These are phyloP conservation scores for Cordia subcordata DNA, from an alignment of 257 asterid genomes.

Conservation along the genomic window DNA sequence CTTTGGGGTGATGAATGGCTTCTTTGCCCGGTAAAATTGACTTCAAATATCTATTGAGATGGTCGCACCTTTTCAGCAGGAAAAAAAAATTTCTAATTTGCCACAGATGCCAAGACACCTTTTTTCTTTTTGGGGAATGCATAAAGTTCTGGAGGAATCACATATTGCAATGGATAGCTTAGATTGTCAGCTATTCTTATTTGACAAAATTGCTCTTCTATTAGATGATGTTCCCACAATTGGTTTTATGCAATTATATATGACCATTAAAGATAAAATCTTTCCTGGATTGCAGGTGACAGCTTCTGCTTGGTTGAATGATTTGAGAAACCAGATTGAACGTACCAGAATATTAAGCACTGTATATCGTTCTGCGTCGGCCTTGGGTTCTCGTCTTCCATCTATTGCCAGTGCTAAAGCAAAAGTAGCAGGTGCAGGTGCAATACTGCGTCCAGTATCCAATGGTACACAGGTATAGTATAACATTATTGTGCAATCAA, in stretches of 20 bases:
- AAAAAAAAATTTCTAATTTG: too few relatives aligned
- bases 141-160: too few relatives aligned
- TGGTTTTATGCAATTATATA: not conserved
- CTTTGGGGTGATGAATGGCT: too few relatives aligned
- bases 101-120: too few relatives aligned
- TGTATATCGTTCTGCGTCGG: slow-evolving; percentile 95
- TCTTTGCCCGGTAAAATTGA: too few relatives aligned
- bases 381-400: slow-evolving; percentile 96
- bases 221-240: too few relatives aligned
- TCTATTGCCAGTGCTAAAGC: slow-evolving; percentile 92
- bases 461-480: slow-evolving; percentile 73
- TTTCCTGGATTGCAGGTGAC: slow-evolving; percentile 56
- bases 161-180: too few relatives aligned
- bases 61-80: too few relatives aligned
- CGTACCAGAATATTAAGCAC: slow-evolving; percentile 91
- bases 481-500: slow-evolving; percentile 1
- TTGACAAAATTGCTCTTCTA: too few relatives aligned
- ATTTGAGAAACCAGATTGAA: slow-evolving; percentile 86
- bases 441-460: slow-evolving; percentile 89
- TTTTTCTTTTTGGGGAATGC: too few relatives aligned
- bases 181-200: too few relatives aligned
- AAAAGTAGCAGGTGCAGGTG: slow-evolving; percentile 98
- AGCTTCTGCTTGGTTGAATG: slow-evolving; percentile 97
- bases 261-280: not conserved
- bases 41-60: too few relatives aligned